Conservation (phyloP, 306 rosid genomes). For the Cucumis hystrix region DNA sequence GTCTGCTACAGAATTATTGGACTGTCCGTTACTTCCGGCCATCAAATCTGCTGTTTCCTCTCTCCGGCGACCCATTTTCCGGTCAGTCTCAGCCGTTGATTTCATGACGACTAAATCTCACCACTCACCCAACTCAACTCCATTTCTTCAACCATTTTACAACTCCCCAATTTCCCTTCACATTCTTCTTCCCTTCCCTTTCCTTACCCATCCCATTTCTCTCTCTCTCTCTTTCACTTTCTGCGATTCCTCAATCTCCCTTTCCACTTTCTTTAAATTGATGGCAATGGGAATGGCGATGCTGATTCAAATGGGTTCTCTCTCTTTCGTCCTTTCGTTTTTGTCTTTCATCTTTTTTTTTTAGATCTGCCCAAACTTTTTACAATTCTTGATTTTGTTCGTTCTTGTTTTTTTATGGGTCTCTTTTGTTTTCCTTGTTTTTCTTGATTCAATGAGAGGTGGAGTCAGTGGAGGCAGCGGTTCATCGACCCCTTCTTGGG, state of each 20-base stretch:
- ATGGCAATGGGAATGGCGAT: conserved; percentile 7
- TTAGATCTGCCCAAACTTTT: not conserved
- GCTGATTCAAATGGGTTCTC: not conserved
- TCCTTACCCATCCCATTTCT: not conserved
- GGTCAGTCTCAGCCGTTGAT: not conserved
- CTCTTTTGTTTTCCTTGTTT: not conserved
- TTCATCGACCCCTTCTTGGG: conserved; percentile 98
- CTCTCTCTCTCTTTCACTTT: not conserved
- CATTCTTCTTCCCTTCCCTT: not conserved
- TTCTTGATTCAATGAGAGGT: conserved; percentile 13
- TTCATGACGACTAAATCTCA: not conserved
- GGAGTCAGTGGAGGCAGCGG: conserved; percentile 99
- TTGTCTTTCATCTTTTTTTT: not conserved
- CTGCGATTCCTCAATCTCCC: not conserved
- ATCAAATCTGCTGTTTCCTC: not conserved
- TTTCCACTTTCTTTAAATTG: not conserved
- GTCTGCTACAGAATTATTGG: not conserved
- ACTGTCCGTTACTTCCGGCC: not conserved
- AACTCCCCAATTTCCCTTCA: not conserved
- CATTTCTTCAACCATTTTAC: not conserved
- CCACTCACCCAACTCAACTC: not conserved
- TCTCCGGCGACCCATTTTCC: not conserved
- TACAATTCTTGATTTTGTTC: not conserved
- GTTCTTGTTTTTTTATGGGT: not conserved
- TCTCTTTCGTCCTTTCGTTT: not conserved